Base-by-base conservation (phyloP, 768 basidiomycete species). In the Suillus decipiens region DNA sequence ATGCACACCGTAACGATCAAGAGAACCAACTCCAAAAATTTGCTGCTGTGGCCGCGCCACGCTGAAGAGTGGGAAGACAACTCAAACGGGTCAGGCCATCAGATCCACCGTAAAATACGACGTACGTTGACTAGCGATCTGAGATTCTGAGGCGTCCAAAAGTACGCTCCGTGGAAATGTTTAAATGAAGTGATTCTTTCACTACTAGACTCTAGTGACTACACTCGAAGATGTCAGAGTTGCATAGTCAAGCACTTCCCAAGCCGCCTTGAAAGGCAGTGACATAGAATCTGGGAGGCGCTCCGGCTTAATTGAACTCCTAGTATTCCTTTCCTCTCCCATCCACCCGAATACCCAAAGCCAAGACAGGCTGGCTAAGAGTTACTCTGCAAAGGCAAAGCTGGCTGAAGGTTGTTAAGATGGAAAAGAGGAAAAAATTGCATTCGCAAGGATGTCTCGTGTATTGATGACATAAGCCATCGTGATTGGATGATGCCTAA, bases 251-350 rank as follows among this genome's bases (percentile, higher is more conserved):
- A 90, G 87, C 86, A 79, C 77, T 77, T 80, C 77, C 79, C 79
- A 79, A 76, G 64, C 76, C 79, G 76, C 75, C 73, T 72, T 66
- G 59, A 70, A 71, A 72, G 61, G 69, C 70, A 71, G 78, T 74
- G 72, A 72, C 72, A 66, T 66, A 74, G 72, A 68, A 69, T 76
- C 77, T 82, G 73, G 81, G 77, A 81, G 78, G 77, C 74, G 84
- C 87, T 89, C 88, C 89, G 89, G 89, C 89, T 90, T 90, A 90
- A 89, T 88, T 89, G 88, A 78, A 80, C 82, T 81, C 87, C 57
- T 69, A 19, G 45, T 64, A 50, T 47, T 0, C 43, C 68, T 61
- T 43, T 68, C 59, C 65, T 85, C 79, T 82, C 64, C 79, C 85
- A 78, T 71, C 79, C 74, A 76, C 65, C 72, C 71, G 64, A 41